These are phyloP conservation scores for Boechera stricta DNA, from an alignment of 345 rosid genomes.

Conservation along the genomic window DNA sequence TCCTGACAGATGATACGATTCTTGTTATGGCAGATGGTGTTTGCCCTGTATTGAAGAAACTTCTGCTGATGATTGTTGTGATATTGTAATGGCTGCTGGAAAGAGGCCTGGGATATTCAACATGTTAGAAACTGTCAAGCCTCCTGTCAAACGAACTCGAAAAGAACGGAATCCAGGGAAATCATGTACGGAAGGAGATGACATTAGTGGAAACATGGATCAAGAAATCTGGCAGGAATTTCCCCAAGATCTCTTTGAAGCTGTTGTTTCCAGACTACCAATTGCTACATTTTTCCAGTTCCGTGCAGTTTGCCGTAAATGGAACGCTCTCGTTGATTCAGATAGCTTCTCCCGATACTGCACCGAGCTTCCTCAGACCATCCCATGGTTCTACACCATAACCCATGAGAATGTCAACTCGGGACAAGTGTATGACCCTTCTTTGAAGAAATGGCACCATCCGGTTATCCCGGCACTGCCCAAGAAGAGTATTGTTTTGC, in stretches of 20 bases:
- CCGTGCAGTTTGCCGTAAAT: conserved; percentile 83
- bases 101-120: conserved; percentile 64
- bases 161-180: conserved; percentile 77
- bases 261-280: conserved; percentile 91
- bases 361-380: conserved; percentile 57
- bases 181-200: conserved; percentile 43
- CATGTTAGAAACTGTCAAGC: conserved; percentile 72
- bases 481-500: conserved; percentile 70
- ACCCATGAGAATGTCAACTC: conserved; percentile 84
- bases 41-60: conserved; percentile 61
- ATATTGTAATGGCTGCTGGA: conserved; percentile 76
- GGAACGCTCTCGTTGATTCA: conserved; percentile 79
- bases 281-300: conserved; percentile 80
- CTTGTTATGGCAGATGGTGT: conserved; percentile 64
- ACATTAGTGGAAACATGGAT: conserved; percentile 65
- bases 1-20: conserved; percentile 6
- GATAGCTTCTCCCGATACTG: conserved; percentile 79
- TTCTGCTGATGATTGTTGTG: conserved; percentile 69
- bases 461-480: conserved; percentile 73
- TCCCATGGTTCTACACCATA: conserved; percentile 94
- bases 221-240: conserved; percentile 90
- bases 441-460: conserved; percentile 84
- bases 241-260: conserved; percentile 93
- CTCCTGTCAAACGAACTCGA: conserved; percentile 71
- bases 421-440: conserved; percentile 91